phyloP scores from a whole-genome alignment of 805 yeast species.

The Suhomyces pyralidae region DNA sequence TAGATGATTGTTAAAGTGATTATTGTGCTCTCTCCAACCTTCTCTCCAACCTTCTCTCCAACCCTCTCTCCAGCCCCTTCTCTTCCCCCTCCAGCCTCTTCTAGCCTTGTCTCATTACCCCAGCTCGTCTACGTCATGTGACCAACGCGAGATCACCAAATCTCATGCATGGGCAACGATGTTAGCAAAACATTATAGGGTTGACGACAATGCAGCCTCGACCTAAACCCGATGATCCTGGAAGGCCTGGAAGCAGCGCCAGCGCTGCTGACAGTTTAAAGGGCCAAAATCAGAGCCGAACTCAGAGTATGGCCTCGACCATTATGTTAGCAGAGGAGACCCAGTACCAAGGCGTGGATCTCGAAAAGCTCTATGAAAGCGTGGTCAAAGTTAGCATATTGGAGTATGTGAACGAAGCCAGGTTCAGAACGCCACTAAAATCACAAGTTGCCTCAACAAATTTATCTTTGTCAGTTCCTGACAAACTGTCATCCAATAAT shows the following conservation, averaged over 20 bases:
- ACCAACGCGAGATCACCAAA: constrained; percentile 1
- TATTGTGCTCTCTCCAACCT: neutral
- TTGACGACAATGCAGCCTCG: constrained; percentile 1
- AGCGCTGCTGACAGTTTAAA: neutral
- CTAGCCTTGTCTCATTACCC: neutral
- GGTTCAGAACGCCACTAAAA: constrained; percentile 44
- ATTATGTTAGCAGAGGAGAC: constrained; percentile 11
- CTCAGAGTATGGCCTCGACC: constrained; percentile 25
- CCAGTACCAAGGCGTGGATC: constrained; percentile 17
- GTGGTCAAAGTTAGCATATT: constrained; percentile 54
- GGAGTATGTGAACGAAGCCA: constrained; percentile 62
- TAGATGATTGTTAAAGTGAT: too few species aligned
- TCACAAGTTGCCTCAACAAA: neutral
- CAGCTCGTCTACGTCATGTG: constrained; percentile 4
- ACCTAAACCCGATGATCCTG: neutral
- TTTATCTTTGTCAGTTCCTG: neutral
- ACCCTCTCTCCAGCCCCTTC: too few species aligned
- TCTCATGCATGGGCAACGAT: neutral
- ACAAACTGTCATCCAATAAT: neutral
- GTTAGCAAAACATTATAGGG: neutral
- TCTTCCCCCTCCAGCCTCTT: too few species aligned
- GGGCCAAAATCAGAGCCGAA: constrained; percentile 6
- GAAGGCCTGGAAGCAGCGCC: neutral
- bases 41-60: too few species aligned
- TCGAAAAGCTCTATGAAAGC: constrained; percentile 43